Base-by-base conservation (phyloP, 352 stramenopile species). In the Globisporangium emineosum region DNA sequence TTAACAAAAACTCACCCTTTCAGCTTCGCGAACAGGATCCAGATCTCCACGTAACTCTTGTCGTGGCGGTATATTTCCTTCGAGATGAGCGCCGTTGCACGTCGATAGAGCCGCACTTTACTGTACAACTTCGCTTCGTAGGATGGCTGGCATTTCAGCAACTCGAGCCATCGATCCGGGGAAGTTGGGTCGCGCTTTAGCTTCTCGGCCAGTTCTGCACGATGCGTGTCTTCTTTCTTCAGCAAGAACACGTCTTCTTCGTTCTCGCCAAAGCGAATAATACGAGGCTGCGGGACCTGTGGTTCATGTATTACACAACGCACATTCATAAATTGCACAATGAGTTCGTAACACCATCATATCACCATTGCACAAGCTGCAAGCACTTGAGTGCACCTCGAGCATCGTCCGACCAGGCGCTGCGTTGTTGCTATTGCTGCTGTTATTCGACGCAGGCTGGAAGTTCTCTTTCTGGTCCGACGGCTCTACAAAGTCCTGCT, bases 221-320 rank as follows among this genome's bases (percentile, higher is more conserved):
- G 80, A 60, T 61, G 60, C 51, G 72, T 64, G 51, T 88, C 76
- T 1, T 79, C 69, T 45, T 73, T 70, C 30, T 80, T 75, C 33
- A 91, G 69, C 67, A 88, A 62, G 57, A 89, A 91, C 1, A 91
- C 62, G 29, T 82, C 73, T 43, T 76, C 63, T 43, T 84, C 73
- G n/a, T 77, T 79, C 68, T 91, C 82, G 23, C 80, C 82, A 61
- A 89, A 86, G 68, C 77, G 76, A 42, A 79, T 65, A 49, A 79
- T 73, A 21, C 70, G 72, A 45, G 64, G 54, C 43, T 65, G 62
- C 27, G 71, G 66, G n/a, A 66, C 23, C 51, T 71, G n/a, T 47
- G n/a, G 40, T 47, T 47, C 27, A 40, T 3, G 30, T 5, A 21
- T n/a, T 17, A 62, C 35, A 42, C 8, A 66, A 23, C 56, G 17